Base-by-base conservation (phyloP, 495 filamentous ascomycete genomes). In the Cercophora sp. region DNA sequence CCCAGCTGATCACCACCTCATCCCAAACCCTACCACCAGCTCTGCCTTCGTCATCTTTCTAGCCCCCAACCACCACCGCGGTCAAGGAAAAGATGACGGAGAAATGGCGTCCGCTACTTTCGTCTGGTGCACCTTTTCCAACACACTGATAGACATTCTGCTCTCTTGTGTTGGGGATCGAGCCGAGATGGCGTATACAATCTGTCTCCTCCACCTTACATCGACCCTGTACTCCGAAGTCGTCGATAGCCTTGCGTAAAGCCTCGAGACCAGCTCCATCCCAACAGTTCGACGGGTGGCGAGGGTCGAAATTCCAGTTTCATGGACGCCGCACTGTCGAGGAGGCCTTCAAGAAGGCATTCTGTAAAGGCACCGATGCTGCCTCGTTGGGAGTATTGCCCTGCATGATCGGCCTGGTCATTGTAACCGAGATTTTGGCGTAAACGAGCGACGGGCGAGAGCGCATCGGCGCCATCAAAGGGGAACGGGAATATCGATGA, bases 211-310 rank as follows among this genome's bases (percentile, higher is more conserved):
- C 65, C 73, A 6, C 75, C 79, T 0, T 80, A 79, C 53, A 66
- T 80, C 5, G 78, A 82, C 50, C 78, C 80, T 48, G 57, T 70
- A 4, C 56, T 80, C 74, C 3, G 72, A 77, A 52, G 79, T 74
- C 48, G 69, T 70, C 16, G 78, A 77, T 51, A 34, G 40, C 1
- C 58, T 79, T 3, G 78, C 77, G 5, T 74, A 74, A 0, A 73
- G 68, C 37, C 40, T 78, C 32, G 80, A 79, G 54, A 55, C 79
- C 15, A 55, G 58, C 5, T 76, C 66, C 51, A 56, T 65, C 41
- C 62, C 68, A 43, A 56, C 16, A 48, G 75, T 5, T 50, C 73
- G 11, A 76, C 70, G 4, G 40, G 59, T 42, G 68, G 71, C 25
- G 70, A 67, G 52, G 63, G 78, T 0, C 68, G 76, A 42, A 55